These are phyloP conservation scores for Plectranthus barbatus DNA, from an alignment of 257 asterid genomes.

Conservation along the genomic window DNA sequence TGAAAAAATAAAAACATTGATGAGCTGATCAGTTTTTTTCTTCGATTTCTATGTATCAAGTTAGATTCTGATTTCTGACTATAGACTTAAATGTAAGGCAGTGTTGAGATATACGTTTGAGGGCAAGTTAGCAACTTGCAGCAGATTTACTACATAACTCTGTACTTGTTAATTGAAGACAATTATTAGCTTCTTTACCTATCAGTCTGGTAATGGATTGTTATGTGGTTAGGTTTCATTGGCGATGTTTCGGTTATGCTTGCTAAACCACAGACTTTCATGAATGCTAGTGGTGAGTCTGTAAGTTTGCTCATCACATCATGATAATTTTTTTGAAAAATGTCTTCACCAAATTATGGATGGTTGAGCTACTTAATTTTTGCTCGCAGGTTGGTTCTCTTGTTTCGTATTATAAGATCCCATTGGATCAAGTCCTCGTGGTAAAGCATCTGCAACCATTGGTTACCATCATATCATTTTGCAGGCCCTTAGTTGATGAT, in stretches of 20 bases:
- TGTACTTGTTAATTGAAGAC: not conserved
- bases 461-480: not conserved
- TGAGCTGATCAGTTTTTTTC: too few relatives aligned
- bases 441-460: slow-evolving; percentile 33
- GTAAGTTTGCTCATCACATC: slow-evolving; percentile 60
- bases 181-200: not conserved
- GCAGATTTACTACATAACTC: not conserved
- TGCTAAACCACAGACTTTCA: slow-evolving; percentile 93
- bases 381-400: slow-evolving; percentile 72
- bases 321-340: not conserved
- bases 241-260: slow-evolving; percentile 87
- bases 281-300: slow-evolving; percentile 99
- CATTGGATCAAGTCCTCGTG: slow-evolving; percentile 86
- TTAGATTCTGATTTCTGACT: too few relatives aligned
- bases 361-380: slow-evolving; percentile 14
- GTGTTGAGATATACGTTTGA: not conserved
- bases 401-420: slow-evolving; percentile 89
- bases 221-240: slow-evolving; percentile 52
- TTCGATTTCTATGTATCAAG: too few relatives aligned
- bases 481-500: not conserved
- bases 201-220: not conserved
- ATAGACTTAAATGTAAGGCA: not conserved
- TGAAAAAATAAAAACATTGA: not conserved
- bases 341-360: not conserved
- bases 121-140: not conserved